Conservation (phyloP, 345 rosid genomes). For the Cardiospermum halicacabum region DNA sequence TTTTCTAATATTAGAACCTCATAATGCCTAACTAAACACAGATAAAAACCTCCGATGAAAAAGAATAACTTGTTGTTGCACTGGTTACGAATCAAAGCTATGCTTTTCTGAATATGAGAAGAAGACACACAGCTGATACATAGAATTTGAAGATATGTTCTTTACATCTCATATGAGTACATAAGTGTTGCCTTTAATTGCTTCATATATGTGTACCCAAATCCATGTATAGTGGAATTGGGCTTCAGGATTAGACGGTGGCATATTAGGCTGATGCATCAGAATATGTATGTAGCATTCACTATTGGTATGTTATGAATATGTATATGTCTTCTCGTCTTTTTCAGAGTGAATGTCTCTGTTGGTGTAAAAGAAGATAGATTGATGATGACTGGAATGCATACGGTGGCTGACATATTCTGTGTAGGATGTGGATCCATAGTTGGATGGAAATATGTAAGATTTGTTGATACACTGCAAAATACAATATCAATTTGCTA, state of each 20-base stretch:
- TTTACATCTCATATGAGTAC: neutral
- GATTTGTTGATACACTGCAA: conserved; percentile 18
- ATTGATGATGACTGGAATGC: conserved; percentile 81
- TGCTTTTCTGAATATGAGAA: neutral
- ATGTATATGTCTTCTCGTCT: conserved; percentile 11
- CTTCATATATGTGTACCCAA: neutral
- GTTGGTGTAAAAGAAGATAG: conserved; percentile 76
- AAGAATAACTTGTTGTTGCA: too few relatives aligned
- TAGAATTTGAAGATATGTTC: neutral
- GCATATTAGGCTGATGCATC: too few relatives aligned
- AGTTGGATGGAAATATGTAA: conserved; percentile 98
- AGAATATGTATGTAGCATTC: conserved; percentile 8
- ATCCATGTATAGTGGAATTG: conserved; percentile 3
- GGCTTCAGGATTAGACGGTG: too few relatives aligned
- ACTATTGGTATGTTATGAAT: neutral
- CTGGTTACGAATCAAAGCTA: neutral
- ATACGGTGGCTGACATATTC: conserved; percentile 87
- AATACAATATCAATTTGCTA: conserved; percentile 8
- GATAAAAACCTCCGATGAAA: neutral
- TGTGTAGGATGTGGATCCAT: conserved; percentile 96
- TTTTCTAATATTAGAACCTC: conserved; percentile 33
- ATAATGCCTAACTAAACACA: conserved; percentile 2
- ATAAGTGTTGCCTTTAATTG: conserved; percentile 3
- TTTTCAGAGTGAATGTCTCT: conserved; percentile 67
- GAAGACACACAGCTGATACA: neutral